Evolutionary conservation across 108 stramenopile genomes (phyloP).

Genomic region (Pelagomonas calceolata): DNA sequence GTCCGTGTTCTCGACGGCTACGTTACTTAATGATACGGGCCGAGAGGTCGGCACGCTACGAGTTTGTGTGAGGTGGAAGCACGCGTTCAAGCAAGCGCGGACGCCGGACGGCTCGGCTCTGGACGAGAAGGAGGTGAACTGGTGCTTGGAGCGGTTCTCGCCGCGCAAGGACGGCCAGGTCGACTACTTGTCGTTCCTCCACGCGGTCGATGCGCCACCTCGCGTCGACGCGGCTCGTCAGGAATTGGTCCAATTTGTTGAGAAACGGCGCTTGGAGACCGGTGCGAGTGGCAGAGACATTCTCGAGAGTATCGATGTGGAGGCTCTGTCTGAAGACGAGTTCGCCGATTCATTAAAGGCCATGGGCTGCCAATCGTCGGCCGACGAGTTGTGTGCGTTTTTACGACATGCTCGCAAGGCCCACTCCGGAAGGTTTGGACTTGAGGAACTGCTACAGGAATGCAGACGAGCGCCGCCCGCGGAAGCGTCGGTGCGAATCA

Average conservation of each 20-base stretch:
- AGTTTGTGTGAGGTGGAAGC: constrained; percentile 13
- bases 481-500: neutral
- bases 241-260: constrained; percentile 16
- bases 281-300: constrained; percentile 3
- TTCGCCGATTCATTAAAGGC: constrained; percentile 25
- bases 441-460: neutral
- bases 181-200: constrained; percentile 26
- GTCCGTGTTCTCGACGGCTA: neutral
- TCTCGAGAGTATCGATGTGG: neutral
- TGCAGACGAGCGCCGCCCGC: neutral
- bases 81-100: neutral
- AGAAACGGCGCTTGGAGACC: constrained; percentile 3
- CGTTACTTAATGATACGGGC: constrained; percentile 8
- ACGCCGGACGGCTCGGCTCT: constrained; percentile 12
- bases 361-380: constrained; percentile 9
- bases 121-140: constrained; percentile 30
- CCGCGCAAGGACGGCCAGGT: constrained; percentile 40
- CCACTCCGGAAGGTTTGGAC: neutral
- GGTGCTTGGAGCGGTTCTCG: constrained; percentile 28
- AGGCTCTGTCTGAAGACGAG: constrained; percentile 19
- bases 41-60: constrained; percentile 10
- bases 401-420: constrained; percentile 11
- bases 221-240: constrained; percentile 23
- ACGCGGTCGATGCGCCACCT: constrained; percentile 27
- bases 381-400: constrained; percentile 30